Conservation (phyloP, 2,329 filamentous ascomycete genomes). For the Dothistroma pini region DNA sequence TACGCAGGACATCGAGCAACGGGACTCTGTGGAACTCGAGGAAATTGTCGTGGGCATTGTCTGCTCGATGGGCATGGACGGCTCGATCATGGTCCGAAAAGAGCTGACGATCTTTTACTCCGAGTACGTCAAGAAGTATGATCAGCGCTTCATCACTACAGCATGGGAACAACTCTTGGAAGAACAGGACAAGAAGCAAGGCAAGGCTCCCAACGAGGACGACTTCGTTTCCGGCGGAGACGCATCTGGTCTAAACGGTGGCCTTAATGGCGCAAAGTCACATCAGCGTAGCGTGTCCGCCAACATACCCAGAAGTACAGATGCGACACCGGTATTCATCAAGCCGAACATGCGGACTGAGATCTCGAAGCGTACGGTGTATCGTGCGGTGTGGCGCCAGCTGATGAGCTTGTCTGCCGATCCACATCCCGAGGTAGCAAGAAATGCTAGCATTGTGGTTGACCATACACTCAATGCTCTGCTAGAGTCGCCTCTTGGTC, state of each 20-base stretch:
- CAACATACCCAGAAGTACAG: constrained; percentile 7
- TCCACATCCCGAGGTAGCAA: constrained; percentile 87
- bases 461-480: constrained; percentile 80
- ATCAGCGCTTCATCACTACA: constrained; percentile 86
- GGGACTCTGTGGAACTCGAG: constrained; percentile 49
- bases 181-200: constrained; percentile 48
- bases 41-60: constrained; percentile 86
- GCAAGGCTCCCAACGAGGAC: constrained; percentile 22
- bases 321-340: background rate
- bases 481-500: constrained; percentile 70
- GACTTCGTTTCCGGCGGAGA: constrained; percentile 17
- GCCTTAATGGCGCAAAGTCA: constrained; percentile 16
- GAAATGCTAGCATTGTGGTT: constrained; percentile 77
- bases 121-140: constrained; percentile 82
- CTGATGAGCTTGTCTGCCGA: constrained; percentile 87
- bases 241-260: constrained; percentile 4
- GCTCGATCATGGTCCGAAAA: constrained; percentile 88
- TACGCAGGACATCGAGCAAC: constrained; percentile 52
- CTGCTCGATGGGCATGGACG: constrained; percentile 87
- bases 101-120: constrained; percentile 93
- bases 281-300: constrained; percentile 24
- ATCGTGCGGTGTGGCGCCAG: constrained; percentile 92
- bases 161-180: constrained; percentile 88
- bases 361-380: constrained; percentile 78
- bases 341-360: constrained; percentile 49